Evolutionary conservation across 2,329 filamentous ascomycete genomes (phyloP), one percentile per base, ranked within the genome.

Genomic region (Botrytis pseudocinerea): DNA sequence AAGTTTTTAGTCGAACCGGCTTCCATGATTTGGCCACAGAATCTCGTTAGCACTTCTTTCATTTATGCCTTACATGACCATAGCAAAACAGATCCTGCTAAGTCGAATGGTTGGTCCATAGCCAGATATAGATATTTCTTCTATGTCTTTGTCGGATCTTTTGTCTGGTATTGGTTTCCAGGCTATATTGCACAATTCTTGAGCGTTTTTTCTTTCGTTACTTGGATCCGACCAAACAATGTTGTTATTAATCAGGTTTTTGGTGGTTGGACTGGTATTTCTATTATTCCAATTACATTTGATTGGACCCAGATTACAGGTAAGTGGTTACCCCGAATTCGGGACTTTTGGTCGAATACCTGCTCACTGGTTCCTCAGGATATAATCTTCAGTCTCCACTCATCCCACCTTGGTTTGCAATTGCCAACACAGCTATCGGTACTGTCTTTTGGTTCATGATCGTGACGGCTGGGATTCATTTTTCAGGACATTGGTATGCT

Each of bases 161-260:
- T 86, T 74, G 76, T 80, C 64, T 87, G 87, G 81, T 88, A 89
- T 77, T 88, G 85, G 82, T 83, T 89, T 51, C 87, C 87, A 0
- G 87, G 83, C 9, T 92, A 88, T 73, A 84, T 94, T 25, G 91
- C 88, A 18, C 89, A 92, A 72, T 92, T 89, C 69, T 82, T 93
- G 7, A 92, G 90, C 76, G 87, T 91, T 14, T 93, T 93, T 77
- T 90, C 91, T 12, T 91, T 92, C 78, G 85, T 88, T 18, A 93
- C 91, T 0, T 93, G 91, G 91, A 87, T 93, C 73, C 88, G 87
- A 2, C 92, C 92, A 0, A 84, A 93, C 69, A 93, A 88, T 75
- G 85, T 88, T 0, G 82, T 92, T 7, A 81, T 94, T 54, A 94
- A 94, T 76, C 91, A 94, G 79, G 79, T 94, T 1, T 94, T 94